These are phyloP conservation scores for Cyberlindnera xishuangbannaensis DNA, from an alignment of 805 yeast species.

Conservation along the genomic window DNA sequence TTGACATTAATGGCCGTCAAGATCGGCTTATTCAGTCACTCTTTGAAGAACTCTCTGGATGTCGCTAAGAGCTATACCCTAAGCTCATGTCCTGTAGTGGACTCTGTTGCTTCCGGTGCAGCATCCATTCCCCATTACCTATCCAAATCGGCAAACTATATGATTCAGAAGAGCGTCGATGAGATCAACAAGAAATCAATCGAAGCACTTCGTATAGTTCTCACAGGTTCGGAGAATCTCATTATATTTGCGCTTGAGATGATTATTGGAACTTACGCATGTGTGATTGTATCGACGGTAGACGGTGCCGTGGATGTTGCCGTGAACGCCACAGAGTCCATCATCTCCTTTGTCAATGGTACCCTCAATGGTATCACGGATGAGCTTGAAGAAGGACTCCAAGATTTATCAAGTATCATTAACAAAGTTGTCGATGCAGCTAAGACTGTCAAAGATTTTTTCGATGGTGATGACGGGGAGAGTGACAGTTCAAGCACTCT, in stretches of 20 bases:
- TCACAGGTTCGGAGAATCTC: constrained; percentile 54
- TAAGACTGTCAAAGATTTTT: constrained; percentile 48
- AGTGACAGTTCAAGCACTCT: constrained; percentile 27
- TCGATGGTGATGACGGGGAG: constrained; percentile 40
- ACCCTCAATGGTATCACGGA: constrained; percentile 49
- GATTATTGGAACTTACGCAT: constrained; percentile 80
- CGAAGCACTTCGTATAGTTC: constrained; percentile 36
- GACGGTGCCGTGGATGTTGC: constrained; percentile 71
- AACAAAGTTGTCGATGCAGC: constrained; percentile 50
- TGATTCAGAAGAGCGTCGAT: constrained; percentile 43
- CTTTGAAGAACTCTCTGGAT: constrained; percentile 39
- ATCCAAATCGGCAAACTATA: constrained; percentile 46
- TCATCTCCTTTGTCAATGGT: constrained; percentile 55
- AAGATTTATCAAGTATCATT: constrained; percentile 50
- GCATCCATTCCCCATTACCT: constrained; percentile 52
- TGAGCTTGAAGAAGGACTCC: constrained; percentile 62
- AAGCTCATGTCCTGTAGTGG: constrained; percentile 42
- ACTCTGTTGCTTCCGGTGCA: constrained; percentile 29
- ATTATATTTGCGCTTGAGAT: constrained; percentile 63
- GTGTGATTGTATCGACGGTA: constrained; percentile 69
- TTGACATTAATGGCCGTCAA: constrained; percentile 54
- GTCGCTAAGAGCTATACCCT: constrained; percentile 34
- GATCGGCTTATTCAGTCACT: constrained; percentile 46
- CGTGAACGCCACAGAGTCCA: constrained; percentile 60
- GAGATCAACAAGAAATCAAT: constrained; percentile 43